These are phyloP conservation scores for Heimioporus sp. DNA, from an alignment of 768 basidiomycete genomes.

Conservation along the genomic window DNA sequence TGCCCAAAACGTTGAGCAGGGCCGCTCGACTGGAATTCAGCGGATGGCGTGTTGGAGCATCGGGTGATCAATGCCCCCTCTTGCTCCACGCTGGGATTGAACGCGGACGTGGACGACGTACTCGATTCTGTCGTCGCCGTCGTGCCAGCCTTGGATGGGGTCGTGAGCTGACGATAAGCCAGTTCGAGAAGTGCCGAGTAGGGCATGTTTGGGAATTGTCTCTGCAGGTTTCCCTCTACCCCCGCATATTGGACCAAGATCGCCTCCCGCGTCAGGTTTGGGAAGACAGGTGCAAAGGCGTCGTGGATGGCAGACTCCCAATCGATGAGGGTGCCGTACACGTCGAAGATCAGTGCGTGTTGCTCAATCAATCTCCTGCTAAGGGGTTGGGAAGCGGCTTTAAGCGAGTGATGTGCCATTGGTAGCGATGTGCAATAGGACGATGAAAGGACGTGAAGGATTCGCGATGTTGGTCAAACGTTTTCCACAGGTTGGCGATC, in stretches of 20 bases:
- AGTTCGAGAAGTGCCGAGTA: slow-evolving; percentile 62
- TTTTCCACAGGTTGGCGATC: neutral
- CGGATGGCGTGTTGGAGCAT: too few species aligned
- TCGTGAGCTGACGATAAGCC: slow-evolving; percentile 28
- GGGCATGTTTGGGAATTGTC: slow-evolving; percentile 52
- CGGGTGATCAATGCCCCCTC: too few species aligned
- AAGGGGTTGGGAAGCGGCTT: neutral
- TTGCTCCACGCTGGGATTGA: neutral
- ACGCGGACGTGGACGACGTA: slow-evolving; percentile 6
- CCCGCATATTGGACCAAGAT: slow-evolving; percentile 49
- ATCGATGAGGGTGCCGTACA: slow-evolving; percentile 74
- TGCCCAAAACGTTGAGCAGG: slow-evolving; percentile 51
- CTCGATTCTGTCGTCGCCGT: slow-evolving; percentile 26
- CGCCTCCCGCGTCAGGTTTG: slow-evolving; percentile 29
- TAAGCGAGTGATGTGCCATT: slow-evolving; percentile 18
- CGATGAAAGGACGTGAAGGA: neutral
- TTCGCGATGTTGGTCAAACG: slow-evolving; percentile 8
- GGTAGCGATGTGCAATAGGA: neutral
- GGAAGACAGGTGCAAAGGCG: slow-evolving; percentile 36
- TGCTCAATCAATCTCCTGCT: slow-evolving; percentile 17
- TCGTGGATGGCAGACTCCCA: slow-evolving; percentile 71
- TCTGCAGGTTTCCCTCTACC: slow-evolving; percentile 58
- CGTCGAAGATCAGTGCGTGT: slow-evolving; percentile 63
- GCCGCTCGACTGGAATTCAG: too few species aligned
- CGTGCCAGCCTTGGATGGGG: slow-evolving; percentile 32